Conservation (phyloP, 192 early-diverging fungal genomes). For the Lunasporangiospora selenospora region DNA sequence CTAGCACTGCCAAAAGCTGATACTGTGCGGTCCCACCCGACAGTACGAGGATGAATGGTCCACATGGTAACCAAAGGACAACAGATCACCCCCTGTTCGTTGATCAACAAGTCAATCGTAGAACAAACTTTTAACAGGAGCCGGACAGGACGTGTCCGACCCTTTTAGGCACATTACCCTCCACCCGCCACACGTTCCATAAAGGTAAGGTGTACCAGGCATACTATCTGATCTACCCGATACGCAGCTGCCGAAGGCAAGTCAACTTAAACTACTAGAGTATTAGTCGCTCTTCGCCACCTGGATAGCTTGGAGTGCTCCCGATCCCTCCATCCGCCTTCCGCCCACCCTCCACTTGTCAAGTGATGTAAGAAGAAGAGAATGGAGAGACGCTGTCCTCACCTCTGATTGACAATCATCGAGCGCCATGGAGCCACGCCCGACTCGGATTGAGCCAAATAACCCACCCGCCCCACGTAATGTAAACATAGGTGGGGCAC, state of each 20-base stretch:
- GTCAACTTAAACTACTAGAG: too few relatives aligned
- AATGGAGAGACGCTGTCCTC: slow-evolving; percentile 8
- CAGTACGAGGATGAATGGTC: slow-evolving; percentile 7
- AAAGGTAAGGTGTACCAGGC: slow-evolving; percentile 7
- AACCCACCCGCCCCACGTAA: slow-evolving; percentile 5
- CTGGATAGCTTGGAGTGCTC: slow-evolving; percentile 11
- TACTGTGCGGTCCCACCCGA: slow-evolving; percentile 8
- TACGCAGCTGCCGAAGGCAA: not conserved
- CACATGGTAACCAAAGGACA: too few relatives aligned
- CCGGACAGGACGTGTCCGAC: slow-evolving; percentile 4
- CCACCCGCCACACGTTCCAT: slow-evolving; percentile 5
- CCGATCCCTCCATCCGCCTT: not conserved
- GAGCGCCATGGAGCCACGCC: slow-evolving; percentile 1
- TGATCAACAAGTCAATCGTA: not conserved
- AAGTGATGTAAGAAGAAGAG: not conserved
- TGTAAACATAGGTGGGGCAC: slow-evolving; percentile 1
- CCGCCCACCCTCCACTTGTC: not conserved
- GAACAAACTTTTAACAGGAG: not conserved
- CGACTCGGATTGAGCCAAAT: slow-evolving; percentile 12
- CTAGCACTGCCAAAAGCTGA: slow-evolving; percentile 7
- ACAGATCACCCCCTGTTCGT: not conserved
- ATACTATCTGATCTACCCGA: slow-evolving; percentile 6
- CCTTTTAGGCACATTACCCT: slow-evolving; percentile 10
- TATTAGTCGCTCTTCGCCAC: not conserved
- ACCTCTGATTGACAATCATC: not conserved